phyloP scores from a whole-genome alignment of 2,329 filamentous ascomycete species.

The Colletotrichum sansevieriae region DNA sequence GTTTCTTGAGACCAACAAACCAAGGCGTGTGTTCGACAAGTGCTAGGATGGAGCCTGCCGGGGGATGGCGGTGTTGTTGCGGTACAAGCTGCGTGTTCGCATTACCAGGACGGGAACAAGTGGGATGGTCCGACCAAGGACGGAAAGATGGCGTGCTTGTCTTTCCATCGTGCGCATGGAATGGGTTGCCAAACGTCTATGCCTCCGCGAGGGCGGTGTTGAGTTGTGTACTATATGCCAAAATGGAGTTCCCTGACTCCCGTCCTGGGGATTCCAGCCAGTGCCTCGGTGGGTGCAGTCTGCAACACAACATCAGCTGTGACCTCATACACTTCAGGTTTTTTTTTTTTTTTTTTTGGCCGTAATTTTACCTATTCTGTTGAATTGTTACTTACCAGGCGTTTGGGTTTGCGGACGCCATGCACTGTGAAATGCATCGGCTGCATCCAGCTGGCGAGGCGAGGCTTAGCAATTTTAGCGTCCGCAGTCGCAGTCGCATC shows the following conservation, averaged over 20 bases:
- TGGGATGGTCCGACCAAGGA: slow-evolving; percentile 28
- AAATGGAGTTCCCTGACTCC: no score
- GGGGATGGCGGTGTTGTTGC: slow-evolving; percentile 30
- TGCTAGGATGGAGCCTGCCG: slow-evolving; percentile 27
- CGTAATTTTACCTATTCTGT: not conserved
- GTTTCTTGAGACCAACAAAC: slow-evolving; percentile 1
- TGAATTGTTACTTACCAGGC: no score
- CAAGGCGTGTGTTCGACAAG: slow-evolving; percentile 14
- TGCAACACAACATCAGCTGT: no score
- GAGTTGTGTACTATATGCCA: no score
- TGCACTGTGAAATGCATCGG: not conserved
- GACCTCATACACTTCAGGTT: not conserved
- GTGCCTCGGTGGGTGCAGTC: no score
- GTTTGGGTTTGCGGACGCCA: no score
- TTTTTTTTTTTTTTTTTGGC: not conserved
- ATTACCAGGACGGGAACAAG: slow-evolving; percentile 9
- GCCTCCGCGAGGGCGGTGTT: no score
- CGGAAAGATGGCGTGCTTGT: slow-evolving; percentile 35
- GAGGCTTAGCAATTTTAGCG: no score
- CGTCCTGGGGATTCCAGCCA: no score
- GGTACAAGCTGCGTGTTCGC: slow-evolving; percentile 31
- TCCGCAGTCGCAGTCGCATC: no score
- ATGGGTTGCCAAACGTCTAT: slow-evolving; percentile 4
- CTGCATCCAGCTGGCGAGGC: not conserved
- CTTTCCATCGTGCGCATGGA: slow-evolving; percentile 34